phyloP scores from a whole-genome alignment of 345 rosid genomes.

The Citrus unshiu region DNA sequence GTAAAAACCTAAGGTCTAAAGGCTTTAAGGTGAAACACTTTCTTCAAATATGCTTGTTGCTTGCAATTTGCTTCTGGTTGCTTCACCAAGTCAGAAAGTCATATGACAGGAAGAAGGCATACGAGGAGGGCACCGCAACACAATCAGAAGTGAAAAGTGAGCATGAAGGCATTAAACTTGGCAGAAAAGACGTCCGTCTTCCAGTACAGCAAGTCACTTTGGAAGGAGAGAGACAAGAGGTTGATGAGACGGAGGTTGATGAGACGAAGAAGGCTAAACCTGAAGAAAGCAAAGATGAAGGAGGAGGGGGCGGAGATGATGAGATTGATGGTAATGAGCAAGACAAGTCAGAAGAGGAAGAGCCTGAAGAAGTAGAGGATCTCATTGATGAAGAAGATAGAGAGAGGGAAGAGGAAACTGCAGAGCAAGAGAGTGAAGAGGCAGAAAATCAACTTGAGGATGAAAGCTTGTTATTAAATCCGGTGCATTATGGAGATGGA shows the following conservation, averaged over 20 bases:
- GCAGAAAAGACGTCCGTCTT: constrained; percentile 47
- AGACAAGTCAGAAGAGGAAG: constrained; percentile 47
- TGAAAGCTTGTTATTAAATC: constrained; percentile 16
- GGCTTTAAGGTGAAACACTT: constrained; percentile 60
- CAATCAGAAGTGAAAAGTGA: constrained; percentile 8
- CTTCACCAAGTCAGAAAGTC: constrained; percentile 48
- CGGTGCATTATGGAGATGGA: constrained; percentile 6
- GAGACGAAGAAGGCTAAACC: constrained; percentile 28
- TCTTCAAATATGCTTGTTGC: constrained; percentile 44
- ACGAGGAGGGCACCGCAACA: neutral
- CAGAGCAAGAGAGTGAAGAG: constrained; percentile 27
- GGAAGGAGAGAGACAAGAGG: constrained; percentile 9
- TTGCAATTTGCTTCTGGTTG: constrained; percentile 54
- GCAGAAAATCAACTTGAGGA: constrained; percentile 20
- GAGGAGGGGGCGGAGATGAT: constrained; percentile 45
- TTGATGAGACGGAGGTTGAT: constrained; percentile 28
- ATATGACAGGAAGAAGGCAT: constrained; percentile 17
- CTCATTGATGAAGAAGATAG: constrained; percentile 55
- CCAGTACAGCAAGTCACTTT: constrained; percentile 3
- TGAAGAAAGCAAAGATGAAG: constrained; percentile 32
- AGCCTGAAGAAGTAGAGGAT: constrained; percentile 51
- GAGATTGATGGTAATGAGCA: constrained; percentile 42
- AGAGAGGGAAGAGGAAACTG: constrained; percentile 32
- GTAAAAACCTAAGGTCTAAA: constrained; percentile 45
- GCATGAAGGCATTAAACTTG: constrained; percentile 31